Evolutionary conservation across 441 rosid genomes (phyloP).

Genomic region (Populus hybrid): DNA sequence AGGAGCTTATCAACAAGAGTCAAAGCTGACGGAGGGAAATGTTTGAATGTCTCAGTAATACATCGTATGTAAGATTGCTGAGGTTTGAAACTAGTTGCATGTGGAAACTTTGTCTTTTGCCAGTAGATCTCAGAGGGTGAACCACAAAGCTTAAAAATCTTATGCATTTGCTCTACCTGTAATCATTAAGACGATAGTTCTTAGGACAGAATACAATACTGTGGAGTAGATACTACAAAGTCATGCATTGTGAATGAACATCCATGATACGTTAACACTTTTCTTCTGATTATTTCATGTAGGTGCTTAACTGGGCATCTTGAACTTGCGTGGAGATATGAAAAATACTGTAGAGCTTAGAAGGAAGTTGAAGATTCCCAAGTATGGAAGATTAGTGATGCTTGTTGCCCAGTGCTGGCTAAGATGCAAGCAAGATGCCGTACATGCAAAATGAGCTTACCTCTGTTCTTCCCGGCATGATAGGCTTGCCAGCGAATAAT

Average conservation of each 20-base stretch:
- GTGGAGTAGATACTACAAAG: not conserved
- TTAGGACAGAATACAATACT: not conserved
- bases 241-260: not conserved
- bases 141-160: conserved; percentile 92
- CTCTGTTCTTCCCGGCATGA: conserved; percentile 99
- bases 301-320: not conserved
- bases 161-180: conserved; percentile 95
- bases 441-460: conserved; percentile 25
- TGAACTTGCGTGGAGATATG: not conserved
- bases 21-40: conserved; percentile 58
- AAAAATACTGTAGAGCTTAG: not conserved
- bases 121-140: conserved; percentile 76
- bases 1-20: conserved; percentile 68
- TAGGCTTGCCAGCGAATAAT: conserved; percentile 77
- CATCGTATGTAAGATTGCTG: conserved; percentile 67
- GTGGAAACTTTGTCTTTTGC: conserved; percentile 59
- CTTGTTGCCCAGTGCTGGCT: not conserved
- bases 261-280: not conserved
- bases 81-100: conserved; percentile 77
- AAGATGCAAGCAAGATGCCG: not conserved
- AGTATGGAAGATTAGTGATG: not conserved
- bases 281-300: not conserved
- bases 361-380: not conserved
- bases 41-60: conserved; percentile 51
- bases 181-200: not conserved